Percentiles rank a stretch among this genome's conserved stretches.
phyloP scores from a whole-genome alignment of 2,329 filamentous ascomycete species.

The Aspergillus fijiensis region DNA sequence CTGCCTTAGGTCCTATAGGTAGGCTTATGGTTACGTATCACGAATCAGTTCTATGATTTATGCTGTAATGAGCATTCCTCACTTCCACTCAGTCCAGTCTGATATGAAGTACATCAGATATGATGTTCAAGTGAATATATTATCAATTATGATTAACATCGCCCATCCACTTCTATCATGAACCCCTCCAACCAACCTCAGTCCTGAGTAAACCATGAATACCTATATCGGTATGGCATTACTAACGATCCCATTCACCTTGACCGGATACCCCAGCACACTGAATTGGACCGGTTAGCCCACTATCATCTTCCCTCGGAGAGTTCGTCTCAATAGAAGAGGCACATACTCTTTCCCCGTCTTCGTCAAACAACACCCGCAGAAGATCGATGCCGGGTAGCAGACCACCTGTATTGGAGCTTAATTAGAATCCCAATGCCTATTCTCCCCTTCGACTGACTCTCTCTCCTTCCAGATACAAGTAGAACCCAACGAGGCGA shows the following conservation, averaged over 20 bases:
- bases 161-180: no score
- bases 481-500: no score
- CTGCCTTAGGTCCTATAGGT: background rate
- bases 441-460: no score
- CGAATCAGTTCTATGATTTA: background rate
- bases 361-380: constrained; percentile 57
- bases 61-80: no score
- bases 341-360: constrained; percentile 52
- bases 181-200: no score
- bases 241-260: constrained; percentile 52
- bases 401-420: constrained; percentile 47
- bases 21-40: background rate
- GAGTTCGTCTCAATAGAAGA: background rate
- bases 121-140: no score
- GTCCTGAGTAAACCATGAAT: background rate
- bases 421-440: no score
- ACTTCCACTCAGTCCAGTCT: no score
- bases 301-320: background rate
- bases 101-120: no score
- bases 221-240: constrained; percentile 46
- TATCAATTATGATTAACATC: no score
- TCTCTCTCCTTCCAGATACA: no score
- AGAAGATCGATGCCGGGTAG: constrained; percentile 57
- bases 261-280: constrained; percentile 53
- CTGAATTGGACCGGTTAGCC: constrained; percentile 30